Evolutionary conservation across 2,329 filamentous ascomycete genomes (phyloP).

Genomic region (Ophiosphaerella narmari): DNA sequence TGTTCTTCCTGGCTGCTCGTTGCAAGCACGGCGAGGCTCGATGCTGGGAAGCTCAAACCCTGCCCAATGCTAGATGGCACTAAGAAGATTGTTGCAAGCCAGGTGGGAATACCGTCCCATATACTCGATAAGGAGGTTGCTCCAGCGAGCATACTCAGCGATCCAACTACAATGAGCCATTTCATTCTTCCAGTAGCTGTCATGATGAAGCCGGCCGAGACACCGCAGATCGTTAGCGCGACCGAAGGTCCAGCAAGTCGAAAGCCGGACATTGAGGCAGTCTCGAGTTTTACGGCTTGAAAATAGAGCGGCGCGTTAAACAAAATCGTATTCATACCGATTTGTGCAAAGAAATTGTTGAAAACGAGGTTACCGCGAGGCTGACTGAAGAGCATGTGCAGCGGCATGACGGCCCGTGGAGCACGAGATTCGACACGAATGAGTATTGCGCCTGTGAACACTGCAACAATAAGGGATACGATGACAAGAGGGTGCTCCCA

Average conservation of each 20-base stretch:
- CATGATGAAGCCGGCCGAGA: conserved; percentile 51
- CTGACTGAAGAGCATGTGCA: conserved; percentile 52
- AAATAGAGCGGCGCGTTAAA: conserved; percentile 76
- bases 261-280: conserved; percentile 72
- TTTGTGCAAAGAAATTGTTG: conserved; percentile 56
- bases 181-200: conserved; percentile 51
- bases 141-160: conserved; percentile 45
- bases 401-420: conserved; percentile 55
- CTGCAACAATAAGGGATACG: conserved; percentile 50
- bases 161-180: conserved; percentile 47
- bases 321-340: conserved; percentile 61
- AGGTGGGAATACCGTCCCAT: conserved; percentile 46
- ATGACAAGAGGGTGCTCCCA: conserved; percentile 59
- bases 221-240: conserved; percentile 49
- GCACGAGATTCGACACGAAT: conserved; percentile 47
- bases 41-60: conserved; percentile 50
- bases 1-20: conserved; percentile 51
- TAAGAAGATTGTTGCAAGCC: conserved; percentile 49
- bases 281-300: conserved; percentile 55
- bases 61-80: conserved; percentile 48
- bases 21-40: conserved; percentile 49
- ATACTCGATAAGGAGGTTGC: conserved; percentile 42
- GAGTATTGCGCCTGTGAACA: conserved; percentile 48
- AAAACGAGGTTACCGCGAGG: conserved; percentile 57
- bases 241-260: conserved; percentile 69